A percentile compares a stretch with the other conserved stretches of the same genome.
Evolutionary conservation across 306 rosid genomes (phyloP).

Genomic region (Purshia tridentata): DNA sequence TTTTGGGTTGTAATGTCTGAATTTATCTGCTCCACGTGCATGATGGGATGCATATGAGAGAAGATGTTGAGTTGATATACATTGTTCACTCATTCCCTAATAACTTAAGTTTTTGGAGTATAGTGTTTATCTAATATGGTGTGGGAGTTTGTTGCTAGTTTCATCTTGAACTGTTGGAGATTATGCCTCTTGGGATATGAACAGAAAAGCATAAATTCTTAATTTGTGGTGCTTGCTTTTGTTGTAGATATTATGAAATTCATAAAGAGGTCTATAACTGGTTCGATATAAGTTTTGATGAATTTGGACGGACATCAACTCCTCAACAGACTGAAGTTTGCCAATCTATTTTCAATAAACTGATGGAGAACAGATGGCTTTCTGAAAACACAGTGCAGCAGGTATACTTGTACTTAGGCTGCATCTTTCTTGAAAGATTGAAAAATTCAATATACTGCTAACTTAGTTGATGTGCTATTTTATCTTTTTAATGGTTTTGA

Average conservation of each 20-base stretch:
- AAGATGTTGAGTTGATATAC: background rate
- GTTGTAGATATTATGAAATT: constrained; percentile 56
- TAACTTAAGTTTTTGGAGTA: background rate
- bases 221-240: background rate
- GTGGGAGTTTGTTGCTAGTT: no score
- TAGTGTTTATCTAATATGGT: no score
- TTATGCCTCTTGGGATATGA: background rate
- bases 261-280: constrained; percentile 66
- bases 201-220: background rate
- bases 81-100: background rate
- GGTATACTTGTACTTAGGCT: constrained; percentile 28
- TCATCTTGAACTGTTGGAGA: background rate
- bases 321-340: constrained; percentile 76
- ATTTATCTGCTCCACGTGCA: no score
- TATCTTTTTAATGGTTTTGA: constrained; percentile 12
- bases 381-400: constrained; percentile 66
- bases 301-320: constrained; percentile 69
- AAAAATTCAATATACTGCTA: background rate
- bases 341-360: constrained; percentile 58
- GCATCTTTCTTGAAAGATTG: no score
- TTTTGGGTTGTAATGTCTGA: no score
- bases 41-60: no score
- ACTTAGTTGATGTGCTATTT: background rate
- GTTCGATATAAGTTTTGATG: constrained; percentile 68
- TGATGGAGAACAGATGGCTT: constrained; percentile 60